Evolutionary conservation across 2,329 filamentous ascomycete genomes (phyloP).

Genomic region (Drechslerella coelobrocha): DNA sequence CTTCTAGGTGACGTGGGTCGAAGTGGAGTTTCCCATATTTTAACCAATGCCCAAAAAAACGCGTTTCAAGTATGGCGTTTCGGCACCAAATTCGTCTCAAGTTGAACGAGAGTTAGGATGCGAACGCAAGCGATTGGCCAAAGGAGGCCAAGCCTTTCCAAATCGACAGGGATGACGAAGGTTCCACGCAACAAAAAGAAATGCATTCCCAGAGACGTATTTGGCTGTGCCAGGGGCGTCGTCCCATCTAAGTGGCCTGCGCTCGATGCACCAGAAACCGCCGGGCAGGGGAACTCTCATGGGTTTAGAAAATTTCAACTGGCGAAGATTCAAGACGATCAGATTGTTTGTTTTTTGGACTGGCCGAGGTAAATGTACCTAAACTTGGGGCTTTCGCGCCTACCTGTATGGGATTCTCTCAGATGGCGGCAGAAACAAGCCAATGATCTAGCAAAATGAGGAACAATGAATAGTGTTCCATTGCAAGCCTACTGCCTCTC

Average conservation of each 20-base stretch:
- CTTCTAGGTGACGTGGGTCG: conserved; percentile 19
- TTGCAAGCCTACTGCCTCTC: conserved; percentile 1
- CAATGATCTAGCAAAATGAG: conserved; percentile 19
- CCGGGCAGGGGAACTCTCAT: conserved; percentile 22
- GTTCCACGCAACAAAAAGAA: conserved; percentile 7
- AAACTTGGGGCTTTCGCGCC: conserved; percentile 43
- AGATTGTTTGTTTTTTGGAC: not conserved
- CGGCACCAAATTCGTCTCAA: conserved; percentile 45
- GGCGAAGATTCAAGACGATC: not conserved
- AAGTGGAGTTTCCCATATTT: conserved; percentile 1
- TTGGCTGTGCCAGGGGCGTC: conserved; percentile 22
- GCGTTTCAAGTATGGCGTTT: conserved; percentile 37
- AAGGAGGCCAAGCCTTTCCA: conserved; percentile 15
- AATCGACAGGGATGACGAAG: conserved; percentile 8
- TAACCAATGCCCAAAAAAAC: not conserved
- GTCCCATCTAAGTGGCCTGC: conserved; percentile 45
- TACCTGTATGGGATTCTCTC: conserved; percentile 19
- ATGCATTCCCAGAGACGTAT: conserved; percentile 7
- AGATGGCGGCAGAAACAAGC: conserved; percentile 15
- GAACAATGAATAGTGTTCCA: not conserved
- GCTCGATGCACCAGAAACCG: conserved; percentile 44
- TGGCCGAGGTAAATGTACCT: conserved; percentile 9
- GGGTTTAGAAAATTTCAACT: not conserved
- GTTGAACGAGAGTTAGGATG: conserved; percentile 28
- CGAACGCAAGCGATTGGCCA: conserved; percentile 39